A percentile compares a stretch with the other conserved stretches of the same genome.
These are phyloP conservation scores for Austroboletus festivus DNA, from an alignment of 768 basidiomycete species.

Conservation along the genomic window DNA sequence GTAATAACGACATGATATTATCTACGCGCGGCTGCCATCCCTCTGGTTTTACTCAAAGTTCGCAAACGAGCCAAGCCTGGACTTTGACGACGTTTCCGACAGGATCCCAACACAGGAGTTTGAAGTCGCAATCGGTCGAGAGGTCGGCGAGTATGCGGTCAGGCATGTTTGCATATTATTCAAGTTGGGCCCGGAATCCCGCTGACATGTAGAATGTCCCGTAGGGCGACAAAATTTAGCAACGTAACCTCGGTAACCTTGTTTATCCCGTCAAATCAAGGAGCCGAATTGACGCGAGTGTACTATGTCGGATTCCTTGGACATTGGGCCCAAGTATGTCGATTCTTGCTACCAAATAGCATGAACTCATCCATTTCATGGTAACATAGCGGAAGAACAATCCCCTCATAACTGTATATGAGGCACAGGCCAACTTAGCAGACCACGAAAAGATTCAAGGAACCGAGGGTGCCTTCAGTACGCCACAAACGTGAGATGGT, in stretches of 20 bases:
- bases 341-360: background rate
- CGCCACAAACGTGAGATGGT: conserved; percentile 36
- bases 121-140: conserved; percentile 61
- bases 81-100: conserved; percentile 72
- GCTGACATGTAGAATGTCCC: too few relatives aligned
- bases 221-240: conserved; percentile 82
- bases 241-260: conserved; percentile 79
- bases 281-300: conserved; percentile 70
- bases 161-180: conserved; percentile 48
- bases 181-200: too few relatives aligned
- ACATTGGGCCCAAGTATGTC: conserved; percentile 68
- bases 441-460: conserved; percentile 88
- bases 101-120: conserved; percentile 70
- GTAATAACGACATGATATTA: too few relatives aligned
- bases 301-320: conserved; percentile 89
- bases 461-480: conserved; percentile 57
- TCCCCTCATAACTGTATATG: conserved; percentile 84
- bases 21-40: background rate
- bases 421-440: conserved; percentile 80
- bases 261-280: conserved; percentile 77
- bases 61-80: conserved; percentile 71
- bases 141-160: conserved; percentile 82
- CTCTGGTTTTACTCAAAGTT: conserved; percentile 51
- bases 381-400: conserved; percentile 63
- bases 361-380: background rate